phyloP scores from a whole-genome alignment of 148 eudicot species.

The Rhododendron mucronatum region DNA sequence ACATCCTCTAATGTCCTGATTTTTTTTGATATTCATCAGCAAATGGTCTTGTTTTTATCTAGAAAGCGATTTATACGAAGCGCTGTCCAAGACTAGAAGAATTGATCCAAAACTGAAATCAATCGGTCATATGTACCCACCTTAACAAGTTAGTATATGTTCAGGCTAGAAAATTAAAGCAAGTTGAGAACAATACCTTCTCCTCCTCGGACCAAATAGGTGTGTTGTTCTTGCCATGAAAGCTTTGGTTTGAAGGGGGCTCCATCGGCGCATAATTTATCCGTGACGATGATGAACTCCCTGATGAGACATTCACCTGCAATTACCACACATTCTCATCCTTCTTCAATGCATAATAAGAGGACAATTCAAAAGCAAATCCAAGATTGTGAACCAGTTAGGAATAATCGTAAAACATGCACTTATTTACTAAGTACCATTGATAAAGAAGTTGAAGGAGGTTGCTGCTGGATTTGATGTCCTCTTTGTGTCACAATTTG shows the following conservation, averaged over 20 bases:
- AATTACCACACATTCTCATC: constrained; percentile 8
- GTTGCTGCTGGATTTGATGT: constrained; percentile 38
- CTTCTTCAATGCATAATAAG: not conserved
- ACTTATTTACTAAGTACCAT: constrained; percentile 34
- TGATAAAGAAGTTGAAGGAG: constrained; percentile 30
- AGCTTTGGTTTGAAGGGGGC: constrained; percentile 93
- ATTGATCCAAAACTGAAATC: not conserved
- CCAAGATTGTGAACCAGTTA: not conserved
- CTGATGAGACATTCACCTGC: constrained; percentile 47
- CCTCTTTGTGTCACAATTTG: constrained; percentile 31
- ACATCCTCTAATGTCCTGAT: not conserved
- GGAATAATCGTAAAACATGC: not conserved
- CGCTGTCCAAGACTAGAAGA: not conserved
- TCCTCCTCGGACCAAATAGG: constrained; percentile 53
- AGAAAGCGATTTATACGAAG: not conserved
- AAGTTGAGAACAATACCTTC: constrained; percentile 32
- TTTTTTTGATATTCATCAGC: not conserved
- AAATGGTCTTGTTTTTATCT: not conserved
- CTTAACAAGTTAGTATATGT: not conserved
- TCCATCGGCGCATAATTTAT: constrained; percentile 23
- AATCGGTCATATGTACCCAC: not conserved
- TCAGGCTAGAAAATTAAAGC: not conserved
- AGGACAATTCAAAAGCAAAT: not conserved
- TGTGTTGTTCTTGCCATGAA: constrained; percentile 28
- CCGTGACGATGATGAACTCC: constrained; percentile 35